Percentiles rank a stretch among this genome's conserved stretches.
These are phyloP conservation scores for Grosmannia huntii DNA, from an alignment of 2,329 filamentous ascomycete species.

Conservation along the genomic window DNA sequence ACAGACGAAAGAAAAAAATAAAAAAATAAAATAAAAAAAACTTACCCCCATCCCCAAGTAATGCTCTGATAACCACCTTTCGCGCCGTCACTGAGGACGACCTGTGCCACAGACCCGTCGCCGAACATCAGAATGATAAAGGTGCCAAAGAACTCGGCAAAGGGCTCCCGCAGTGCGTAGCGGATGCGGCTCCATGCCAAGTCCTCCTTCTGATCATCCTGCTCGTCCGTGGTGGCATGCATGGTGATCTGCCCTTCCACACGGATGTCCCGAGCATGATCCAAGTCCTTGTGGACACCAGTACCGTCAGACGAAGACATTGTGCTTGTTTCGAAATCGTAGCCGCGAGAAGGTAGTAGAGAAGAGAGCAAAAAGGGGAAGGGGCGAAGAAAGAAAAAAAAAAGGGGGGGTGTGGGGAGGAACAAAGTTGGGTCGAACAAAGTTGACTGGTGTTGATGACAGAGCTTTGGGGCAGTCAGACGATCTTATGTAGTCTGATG, in stretches of 20 bases:
- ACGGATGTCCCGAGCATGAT: not conserved
- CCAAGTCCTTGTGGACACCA: not conserved
- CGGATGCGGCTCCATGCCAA: slow-evolving; percentile 39
- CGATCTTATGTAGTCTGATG: not conserved
- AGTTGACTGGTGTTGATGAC: not conserved
- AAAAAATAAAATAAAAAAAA: not conserved
- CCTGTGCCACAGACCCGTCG: slow-evolving; percentile 59
- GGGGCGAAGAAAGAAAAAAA: not conserved
- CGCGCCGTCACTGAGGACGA: slow-evolving; percentile 38
- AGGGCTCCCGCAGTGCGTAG: slow-evolving; percentile 38
- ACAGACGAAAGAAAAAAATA: not conserved
- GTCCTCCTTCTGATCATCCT: not conserved
- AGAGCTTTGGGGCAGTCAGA: not conserved
- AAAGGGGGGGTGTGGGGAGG: not conserved
- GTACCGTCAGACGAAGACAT: not conserved
- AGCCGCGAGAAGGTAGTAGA: not conserved
- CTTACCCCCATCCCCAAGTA: slow-evolving; percentile 37
- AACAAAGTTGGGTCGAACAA: too few relatives aligned
- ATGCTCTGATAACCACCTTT: slow-evolving; percentile 39
- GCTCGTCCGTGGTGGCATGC: not conserved
- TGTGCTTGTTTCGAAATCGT: not conserved
- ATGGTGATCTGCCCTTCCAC: not conserved
- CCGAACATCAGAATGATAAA: slow-evolving; percentile 59
- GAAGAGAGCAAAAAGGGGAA: not conserved
- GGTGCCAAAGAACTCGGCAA: slow-evolving; percentile 56